Conservation (phyloP, 805 yeast species). For the Candida easanensis region DNA sequence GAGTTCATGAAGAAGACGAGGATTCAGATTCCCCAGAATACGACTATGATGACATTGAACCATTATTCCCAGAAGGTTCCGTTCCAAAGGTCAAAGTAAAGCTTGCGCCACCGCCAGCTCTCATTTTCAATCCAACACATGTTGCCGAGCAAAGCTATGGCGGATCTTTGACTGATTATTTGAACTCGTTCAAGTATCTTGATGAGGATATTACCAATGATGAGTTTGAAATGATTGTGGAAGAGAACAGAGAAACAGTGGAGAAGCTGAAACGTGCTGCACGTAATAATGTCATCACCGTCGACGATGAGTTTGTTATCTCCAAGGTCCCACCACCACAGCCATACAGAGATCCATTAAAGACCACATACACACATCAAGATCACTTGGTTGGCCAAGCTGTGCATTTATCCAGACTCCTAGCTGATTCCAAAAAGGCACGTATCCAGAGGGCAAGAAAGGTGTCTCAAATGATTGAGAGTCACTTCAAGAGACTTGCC, state of each 20-base stretch:
- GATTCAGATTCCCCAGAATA: conserved; percentile 20
- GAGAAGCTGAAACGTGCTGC: conserved; percentile 46
- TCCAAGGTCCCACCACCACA: conserved; percentile 39
- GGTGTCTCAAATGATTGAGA: conserved; percentile 79
- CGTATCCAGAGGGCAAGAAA: conserved; percentile 68
- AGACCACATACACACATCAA: conserved; percentile 47
- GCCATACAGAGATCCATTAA: conserved; percentile 47
- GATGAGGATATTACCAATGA: conserved; percentile 59
- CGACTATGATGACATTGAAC: conserved; percentile 9
- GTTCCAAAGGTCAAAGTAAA: conserved; percentile 27
- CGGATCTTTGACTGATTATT: conserved; percentile 38
- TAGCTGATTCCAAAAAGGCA: conserved; percentile 60
- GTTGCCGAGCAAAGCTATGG: conserved; percentile 43
- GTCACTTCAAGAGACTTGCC: conserved; percentile 77
- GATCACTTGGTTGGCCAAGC: conserved; percentile 83
- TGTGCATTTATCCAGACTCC: conserved; percentile 61
- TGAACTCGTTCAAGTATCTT: conserved; percentile 54
- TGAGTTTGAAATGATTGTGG: conserved; percentile 59
- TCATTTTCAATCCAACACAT: conserved; percentile 61
- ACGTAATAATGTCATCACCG: conserved; percentile 38
- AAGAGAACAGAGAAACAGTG: conserved; percentile 47
- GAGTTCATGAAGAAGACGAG: conserved; percentile 5
- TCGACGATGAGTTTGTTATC: conserved; percentile 42
- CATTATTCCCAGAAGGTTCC: conserved; percentile 10
- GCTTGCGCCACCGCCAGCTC: conserved; percentile 40